Base-by-base conservation (phyloP, 768 basidiomycete genomes). In the Symmetrospora coprosmae region DNA sequence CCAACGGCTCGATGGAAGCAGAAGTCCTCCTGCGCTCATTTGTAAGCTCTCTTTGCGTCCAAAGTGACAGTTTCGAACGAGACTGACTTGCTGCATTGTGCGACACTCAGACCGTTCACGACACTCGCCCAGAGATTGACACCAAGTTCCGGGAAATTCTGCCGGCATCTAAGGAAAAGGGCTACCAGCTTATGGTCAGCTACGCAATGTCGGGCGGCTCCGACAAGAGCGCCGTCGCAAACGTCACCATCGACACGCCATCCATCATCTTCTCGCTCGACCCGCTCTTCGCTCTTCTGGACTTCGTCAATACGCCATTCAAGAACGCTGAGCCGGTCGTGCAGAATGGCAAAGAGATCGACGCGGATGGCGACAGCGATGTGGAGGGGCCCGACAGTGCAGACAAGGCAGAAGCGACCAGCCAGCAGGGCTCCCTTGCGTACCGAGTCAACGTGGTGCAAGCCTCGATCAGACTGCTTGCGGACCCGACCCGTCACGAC, bases 121-220 rank as follows among this genome's bases (percentile, higher is more conserved):
- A 92, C 70, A 96, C 83, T 1, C 78, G 84, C 51, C 80, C 86
- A 0, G 38, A 62, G 0, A 87, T 87, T 6, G 76, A 76, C 46
- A 85, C 87, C 25, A 83, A 80, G 67, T 96, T 90, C 76, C 81
- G 90, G 39, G 91, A 97, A 72, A 90, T 99, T 59, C 86, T 99
- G 63, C 92, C 94, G 13, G 83, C 89, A 4, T 85, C 87, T 14
- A 80, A 82, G 59, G 88, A 94, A 66, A 77, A 86, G 50, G 90
- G 91, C 62, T 88, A 94, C 47, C 75, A 76, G 68, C 84, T 97
- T 70, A 94, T 92, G 87, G 70, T 94, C 17, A 78, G 94, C 31
- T 96, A 86, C 72, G 86, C 86, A 1, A 79, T 79, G 65, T 78
- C 87, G 11, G 82, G 84, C 16, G 81, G 81, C 0, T 40, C 70